Base-by-base conservation (phyloP, 208 protist species). In the Trypanosomatidae sp. region DNA sequence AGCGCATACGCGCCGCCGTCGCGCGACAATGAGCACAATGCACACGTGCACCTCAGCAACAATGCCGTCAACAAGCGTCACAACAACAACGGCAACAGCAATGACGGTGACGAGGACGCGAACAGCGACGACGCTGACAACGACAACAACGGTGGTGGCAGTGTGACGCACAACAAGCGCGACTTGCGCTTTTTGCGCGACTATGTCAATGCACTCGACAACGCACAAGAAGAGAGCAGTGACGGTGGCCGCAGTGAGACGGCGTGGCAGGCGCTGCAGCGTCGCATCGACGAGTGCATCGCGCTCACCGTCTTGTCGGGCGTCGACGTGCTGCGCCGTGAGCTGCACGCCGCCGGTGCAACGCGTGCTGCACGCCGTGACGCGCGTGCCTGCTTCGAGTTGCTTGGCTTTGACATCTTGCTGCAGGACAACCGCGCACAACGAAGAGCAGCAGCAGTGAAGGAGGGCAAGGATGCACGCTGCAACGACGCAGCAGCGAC, bases 401-500 rank as follows among this genome's bases (percentile, higher is more conserved):
- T 94, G n/a, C 67, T 94, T 8, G 86, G 86, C 21, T 91, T 94
- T 50, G 86, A 94, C 32, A 49, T 94, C 13, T 58, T 94, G 68
- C 59, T 94, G 30, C 67, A 52, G 16, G 44, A 23, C 0, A 28
- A 25, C 5, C n/a, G n/a, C n/a, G n/a, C n/a, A n/a, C n/a, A n/a
- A n/a, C n/a, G n/a, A n/a, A n/a, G n/a, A n/a, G n/a, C n/a, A n/a
- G n/a, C n/a, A n/a, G n/a, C n/a, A n/a, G n/a, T n/a, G n/a, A n/a
- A n/a, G n/a, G n/a, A n/a, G n/a, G n/a, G n/a, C n/a, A n/a, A n/a
- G n/a, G n/a, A n/a, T n/a, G n/a, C n/a, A n/a, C n/a, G n/a, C n/a
- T n/a, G n/a, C n/a, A n/a, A n/a, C n/a, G n/a, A n/a, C n/a, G n/a
- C n/a, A n/a, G n/a, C n/a, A n/a, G n/a, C n/a, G n/a, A n/a, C n/a